Percentiles rank a stretch among this genome's conserved stretches.
Conservation (phyloP, 345 rosid genomes). For the Euphorbia tirucalli region DNA sequence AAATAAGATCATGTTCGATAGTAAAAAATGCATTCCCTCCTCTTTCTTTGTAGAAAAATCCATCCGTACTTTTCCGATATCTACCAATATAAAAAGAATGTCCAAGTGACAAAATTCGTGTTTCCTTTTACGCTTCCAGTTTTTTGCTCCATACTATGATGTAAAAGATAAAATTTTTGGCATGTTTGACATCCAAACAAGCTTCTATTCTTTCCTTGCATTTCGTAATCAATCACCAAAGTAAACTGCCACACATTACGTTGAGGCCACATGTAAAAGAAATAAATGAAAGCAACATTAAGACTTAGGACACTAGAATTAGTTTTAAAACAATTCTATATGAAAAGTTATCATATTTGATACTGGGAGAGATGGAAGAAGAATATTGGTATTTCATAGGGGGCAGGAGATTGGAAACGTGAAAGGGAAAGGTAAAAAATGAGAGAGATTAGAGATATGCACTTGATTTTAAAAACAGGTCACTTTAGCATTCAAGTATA, state of each 20-base stretch:
- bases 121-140: not conserved
- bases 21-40: not conserved
- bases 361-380: not conserved
- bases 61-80: not conserved
- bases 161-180: not conserved
- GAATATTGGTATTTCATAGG: not conserved
- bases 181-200: not conserved
- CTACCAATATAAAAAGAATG: not conserved
- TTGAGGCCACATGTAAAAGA: not conserved
- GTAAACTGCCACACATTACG: not conserved
- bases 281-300: too few relatives aligned
- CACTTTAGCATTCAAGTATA: not conserved
- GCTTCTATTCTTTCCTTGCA: not conserved
- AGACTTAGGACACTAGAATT: not conserved
- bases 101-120: not conserved
- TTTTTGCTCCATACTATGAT: not conserved
- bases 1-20: not conserved
- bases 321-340: not conserved
- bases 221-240: not conserved
- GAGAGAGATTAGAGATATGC: not conserved
- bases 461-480: not conserved
- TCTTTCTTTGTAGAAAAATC: not conserved
- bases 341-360: not conserved
- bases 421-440: too few relatives aligned
- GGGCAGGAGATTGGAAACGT: not conserved